phyloP scores from a whole-genome alignment of 176 grass and related monocot genomes.

The Oryza australiensis region DNA sequence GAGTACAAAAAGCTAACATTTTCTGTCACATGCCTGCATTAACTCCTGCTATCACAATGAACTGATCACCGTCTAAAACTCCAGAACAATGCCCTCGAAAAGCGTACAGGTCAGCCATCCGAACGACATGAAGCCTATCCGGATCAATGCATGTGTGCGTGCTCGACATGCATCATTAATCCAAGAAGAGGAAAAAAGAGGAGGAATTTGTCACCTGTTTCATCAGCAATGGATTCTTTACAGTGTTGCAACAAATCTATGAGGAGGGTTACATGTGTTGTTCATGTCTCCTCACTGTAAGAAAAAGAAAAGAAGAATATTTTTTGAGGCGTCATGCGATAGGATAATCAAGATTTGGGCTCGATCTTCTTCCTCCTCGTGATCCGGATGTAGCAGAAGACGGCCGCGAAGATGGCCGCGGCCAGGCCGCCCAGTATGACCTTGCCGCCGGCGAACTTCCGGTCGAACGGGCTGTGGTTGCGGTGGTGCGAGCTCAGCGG shows the following conservation, averaged over 20 bases:
- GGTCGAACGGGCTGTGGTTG: slow-evolving; percentile 62
- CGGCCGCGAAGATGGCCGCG: slow-evolving; percentile 49
- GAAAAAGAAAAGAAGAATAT: background rate
- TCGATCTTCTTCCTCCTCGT: slow-evolving; percentile 64
- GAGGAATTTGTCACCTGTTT: slow-evolving; percentile 10
- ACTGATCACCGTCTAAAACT: slow-evolving; percentile 33
- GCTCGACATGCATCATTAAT: background rate
- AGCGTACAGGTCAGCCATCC: background rate
- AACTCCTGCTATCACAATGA: slow-evolving; percentile 13
- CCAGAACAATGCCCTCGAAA: background rate
- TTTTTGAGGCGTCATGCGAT: background rate
- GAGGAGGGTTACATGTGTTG: background rate
- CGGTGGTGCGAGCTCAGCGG: slow-evolving; percentile 36
- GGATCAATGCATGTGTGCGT: background rate
- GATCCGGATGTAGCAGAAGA: slow-evolving; percentile 87
- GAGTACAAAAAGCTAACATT: background rate
- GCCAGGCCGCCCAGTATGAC: slow-evolving; percentile 67
- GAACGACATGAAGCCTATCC: background rate
- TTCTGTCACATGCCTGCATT: slow-evolving; percentile 46
- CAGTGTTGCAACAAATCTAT: slow-evolving; percentile 42
- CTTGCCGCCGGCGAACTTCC: slow-evolving; percentile 65
- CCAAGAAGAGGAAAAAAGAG: slow-evolving; percentile 5
- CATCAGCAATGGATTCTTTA: slow-evolving; percentile 32
- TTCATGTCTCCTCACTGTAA: slow-evolving; percentile 16
- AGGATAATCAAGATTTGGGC: slow-evolving; percentile 49